A percentile compares a stretch with the other conserved stretches of the same genome.
Conservation (phyloP, 2,329 filamentous ascomycete genomes). For the Tolypocladium album region DNA sequence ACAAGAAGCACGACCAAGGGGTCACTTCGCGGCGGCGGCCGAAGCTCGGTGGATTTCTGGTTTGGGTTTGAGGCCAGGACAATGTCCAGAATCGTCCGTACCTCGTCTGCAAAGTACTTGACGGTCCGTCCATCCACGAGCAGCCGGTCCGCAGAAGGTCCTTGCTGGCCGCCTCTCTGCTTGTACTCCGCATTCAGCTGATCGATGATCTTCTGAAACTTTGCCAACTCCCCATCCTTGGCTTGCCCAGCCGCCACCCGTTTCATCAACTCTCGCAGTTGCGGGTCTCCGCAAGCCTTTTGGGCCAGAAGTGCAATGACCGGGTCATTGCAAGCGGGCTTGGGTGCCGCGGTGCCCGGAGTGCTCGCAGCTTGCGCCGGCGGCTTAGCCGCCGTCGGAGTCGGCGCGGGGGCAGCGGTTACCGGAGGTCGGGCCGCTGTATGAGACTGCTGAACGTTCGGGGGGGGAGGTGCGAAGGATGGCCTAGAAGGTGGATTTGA, state of each 20-base stretch:
- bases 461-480: conserved; percentile 9
- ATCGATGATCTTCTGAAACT: conserved; percentile 74
- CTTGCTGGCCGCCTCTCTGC: conserved; percentile 37
- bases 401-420: conserved; percentile 9
- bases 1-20: conserved; percentile 45
- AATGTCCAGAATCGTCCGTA: conserved; percentile 46
- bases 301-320: conserved; percentile 74
- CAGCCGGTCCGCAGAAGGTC: conserved; percentile 43
- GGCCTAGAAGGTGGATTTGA: conserved; percentile 10
- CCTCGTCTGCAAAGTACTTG: conserved; percentile 49
- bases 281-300: conserved; percentile 60
- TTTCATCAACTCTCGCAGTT: conserved; percentile 72
- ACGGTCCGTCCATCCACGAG: conserved; percentile 45
- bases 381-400: background rate
- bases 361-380: background rate
- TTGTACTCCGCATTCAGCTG: conserved; percentile 56
- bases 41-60: conserved; percentile 41
- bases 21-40: conserved; percentile 43
- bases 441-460: background rate
- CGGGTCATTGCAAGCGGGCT: conserved; percentile 44
- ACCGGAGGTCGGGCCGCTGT: conserved; percentile 18
- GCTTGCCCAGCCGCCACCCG: conserved; percentile 69
- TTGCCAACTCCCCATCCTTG: conserved; percentile 56
- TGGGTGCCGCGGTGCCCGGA: conserved; percentile 7
- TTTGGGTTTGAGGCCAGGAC: conserved; percentile 47